Evolutionary conservation across 306 rosid species (phyloP), one percentile per base, ranked within the genome.

Genomic region (Cicer yamashitae): DNA sequence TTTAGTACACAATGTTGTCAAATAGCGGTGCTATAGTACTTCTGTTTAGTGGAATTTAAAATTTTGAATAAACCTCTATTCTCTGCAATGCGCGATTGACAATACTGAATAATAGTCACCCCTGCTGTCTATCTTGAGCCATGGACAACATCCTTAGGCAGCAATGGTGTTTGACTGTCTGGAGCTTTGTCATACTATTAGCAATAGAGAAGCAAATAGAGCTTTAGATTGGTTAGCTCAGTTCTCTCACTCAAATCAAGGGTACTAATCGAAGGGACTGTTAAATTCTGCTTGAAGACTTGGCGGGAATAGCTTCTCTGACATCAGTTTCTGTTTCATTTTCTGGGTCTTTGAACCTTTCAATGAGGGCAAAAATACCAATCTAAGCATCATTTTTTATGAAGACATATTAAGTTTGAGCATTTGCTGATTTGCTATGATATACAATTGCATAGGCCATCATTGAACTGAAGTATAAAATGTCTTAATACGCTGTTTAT

Each of bases 161-260:
- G 59, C 59, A 34, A 34, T 56, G 50, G 10, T 57, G 5, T 30
- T 30, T 30, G 37, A 30, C 37, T 30, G 5, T 44, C 10, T 70
- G 72, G 30, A 70, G 56, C 70, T 60, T 9, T 9, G 14, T 70
- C 44, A 50, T 60, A 39, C 77, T 70, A 14, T 56, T 77, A 46
- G 57, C 62, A n/a, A 43, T 67, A 38, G 39, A 45, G 75, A 58
- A 56, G 14, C 56, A 43, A 54, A 7, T 41, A 66, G 74, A 54
- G n/a, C 58, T 43, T 37, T 34, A 43, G 74, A 43, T 53, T 58
- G 63, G 34, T 18, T 47, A 37, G 38, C 15, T 59, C 68, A 34
- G 43, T 45, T 68, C 51, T 76, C 37, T 44, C 39, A 15, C 53
- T 4, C 7, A 4, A 45, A 45, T 25, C 41, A 30, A 47, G 39